Evolutionary conservation across 345 rosid species (phyloP).

Genomic region (Syzygium jambos): DNA sequence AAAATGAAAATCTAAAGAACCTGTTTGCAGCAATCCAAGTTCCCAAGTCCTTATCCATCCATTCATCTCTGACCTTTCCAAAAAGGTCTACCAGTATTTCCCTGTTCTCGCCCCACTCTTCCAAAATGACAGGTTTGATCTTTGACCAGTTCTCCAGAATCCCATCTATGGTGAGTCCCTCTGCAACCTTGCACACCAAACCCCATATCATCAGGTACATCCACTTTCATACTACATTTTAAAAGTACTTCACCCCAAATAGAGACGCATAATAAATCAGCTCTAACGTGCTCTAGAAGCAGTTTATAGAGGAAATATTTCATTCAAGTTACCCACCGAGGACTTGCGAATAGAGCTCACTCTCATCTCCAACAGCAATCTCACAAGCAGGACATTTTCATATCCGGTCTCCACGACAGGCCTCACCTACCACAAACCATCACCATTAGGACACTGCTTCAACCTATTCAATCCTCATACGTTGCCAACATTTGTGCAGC

Average conservation of each 20-base stretch:
- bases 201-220: slow-evolving; percentile 8
- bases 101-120: slow-evolving; percentile 73
- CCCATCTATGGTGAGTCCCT: slow-evolving; percentile 58
- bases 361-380: slow-evolving; percentile 68
- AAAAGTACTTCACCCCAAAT: background rate
- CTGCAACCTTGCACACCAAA: slow-evolving; percentile 51
- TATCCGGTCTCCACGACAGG: slow-evolving; percentile 98
- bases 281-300: background rate
- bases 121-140: slow-evolving; percentile 70
- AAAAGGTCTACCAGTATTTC: slow-evolving; percentile 63
- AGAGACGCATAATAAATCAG: background rate
- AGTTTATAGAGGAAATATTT: background rate
- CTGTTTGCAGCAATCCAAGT: slow-evolving; percentile 97
- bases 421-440: slow-evolving; percentile 44
- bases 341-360: slow-evolving; percentile 65
- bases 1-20: slow-evolving; percentile 15
- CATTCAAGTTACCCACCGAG: slow-evolving; percentile 31
- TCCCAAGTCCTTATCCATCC: slow-evolving; percentile 66
- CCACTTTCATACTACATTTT: background rate
- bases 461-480: background rate
- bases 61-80: slow-evolving; percentile 85
- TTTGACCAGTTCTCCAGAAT: slow-evolving; percentile 73
- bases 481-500: background rate
- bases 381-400: slow-evolving; percentile 71
- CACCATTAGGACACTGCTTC: background rate